A percentile compares a stretch with the other conserved stretches of the same genome.
Conservation (phyloP, 164 flowering plant genomes). For the Sextonia rubra region DNA sequence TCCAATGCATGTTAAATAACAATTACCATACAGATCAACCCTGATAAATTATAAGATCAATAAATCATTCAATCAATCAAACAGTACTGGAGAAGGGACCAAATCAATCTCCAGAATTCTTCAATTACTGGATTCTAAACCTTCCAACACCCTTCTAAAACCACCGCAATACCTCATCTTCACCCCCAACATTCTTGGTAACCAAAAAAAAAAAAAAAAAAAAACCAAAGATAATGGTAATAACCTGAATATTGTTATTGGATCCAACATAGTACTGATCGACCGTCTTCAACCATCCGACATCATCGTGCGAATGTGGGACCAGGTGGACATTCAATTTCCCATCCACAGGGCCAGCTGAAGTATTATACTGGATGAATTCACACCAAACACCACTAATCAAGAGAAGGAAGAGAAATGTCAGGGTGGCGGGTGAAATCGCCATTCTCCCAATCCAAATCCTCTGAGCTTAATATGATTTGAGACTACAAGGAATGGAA, state of each 20-base stretch:
- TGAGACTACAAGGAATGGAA: background rate
- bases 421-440: background rate
- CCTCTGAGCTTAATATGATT: background rate
- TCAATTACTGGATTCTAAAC: too few relatives aligned
- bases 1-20: background rate
- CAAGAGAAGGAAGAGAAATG: background rate
- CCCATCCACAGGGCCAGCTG: constrained; percentile 39
- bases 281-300: constrained; percentile 90
- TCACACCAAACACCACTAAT: background rate
- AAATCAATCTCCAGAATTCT: too few relatives aligned
- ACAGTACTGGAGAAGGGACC: too few relatives aligned
- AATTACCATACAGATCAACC: background rate
- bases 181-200: too few relatives aligned
- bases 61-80: background rate
- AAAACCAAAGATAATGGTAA: too few relatives aligned
- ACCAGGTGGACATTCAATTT: constrained; percentile 86
- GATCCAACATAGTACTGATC: constrained; percentile 88
- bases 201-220: too few relatives aligned
- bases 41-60: background rate
- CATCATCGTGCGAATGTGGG: constrained; percentile 85
- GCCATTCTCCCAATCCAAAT: background rate
- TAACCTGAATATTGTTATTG: constrained; percentile 79
- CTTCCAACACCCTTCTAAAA: too few relatives aligned
- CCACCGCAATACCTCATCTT: too few relatives aligned
- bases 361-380: constrained; percentile 44